Conservation (phyloP, 352 stramenopile species). For the Phytophthora meadii region DNA sequence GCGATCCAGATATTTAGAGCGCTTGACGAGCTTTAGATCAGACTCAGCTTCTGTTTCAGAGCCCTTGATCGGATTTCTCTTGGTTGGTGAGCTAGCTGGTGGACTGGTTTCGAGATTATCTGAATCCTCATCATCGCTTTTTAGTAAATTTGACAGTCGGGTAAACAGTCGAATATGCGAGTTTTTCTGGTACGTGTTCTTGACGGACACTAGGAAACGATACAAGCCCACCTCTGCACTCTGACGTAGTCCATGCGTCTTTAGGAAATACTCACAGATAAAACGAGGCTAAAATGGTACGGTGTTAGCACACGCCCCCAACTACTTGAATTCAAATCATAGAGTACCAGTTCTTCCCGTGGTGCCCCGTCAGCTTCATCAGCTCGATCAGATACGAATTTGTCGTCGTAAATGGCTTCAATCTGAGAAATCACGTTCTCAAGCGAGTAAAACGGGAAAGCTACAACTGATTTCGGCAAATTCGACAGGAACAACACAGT, state of each 20-base stretch:
- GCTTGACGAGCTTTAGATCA: conserved; percentile 14
- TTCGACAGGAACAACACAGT: conserved; percentile 76
- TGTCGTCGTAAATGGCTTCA: conserved; percentile 82
- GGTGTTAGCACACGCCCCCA: background rate
- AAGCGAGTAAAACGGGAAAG: conserved; percentile 69
- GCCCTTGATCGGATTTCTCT: conserved; percentile 14
- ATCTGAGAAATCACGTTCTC: conserved; percentile 62
- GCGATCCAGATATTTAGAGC: conserved; percentile 50
- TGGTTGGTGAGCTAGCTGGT: background rate
- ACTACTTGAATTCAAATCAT: background rate
- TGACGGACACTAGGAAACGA: conserved; percentile 74
- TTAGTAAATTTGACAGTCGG: conserved; percentile 62
- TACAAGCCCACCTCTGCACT: conserved; percentile 74
- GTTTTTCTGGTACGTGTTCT: conserved; percentile 52
- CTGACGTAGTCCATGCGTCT: conserved; percentile 66
- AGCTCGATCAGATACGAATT: conserved; percentile 62
- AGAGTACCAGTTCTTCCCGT: conserved; percentile 53
- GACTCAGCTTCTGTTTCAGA: conserved; percentile 10
- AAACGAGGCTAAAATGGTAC: conserved; percentile 51
- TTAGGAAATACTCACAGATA: conserved; percentile 79
- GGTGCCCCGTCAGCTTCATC: conserved; percentile 72
- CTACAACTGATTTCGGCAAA: conserved; percentile 72
- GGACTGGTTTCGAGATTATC: conserved; percentile 3
- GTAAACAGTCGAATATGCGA: conserved; percentile 75
- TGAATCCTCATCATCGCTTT: conserved; percentile 21